A percentile compares a stretch with the other conserved stretches of the same genome.
Conservation (phyloP, 1,284 basidiomycete species). For the Amylostereum areolatum region DNA sequence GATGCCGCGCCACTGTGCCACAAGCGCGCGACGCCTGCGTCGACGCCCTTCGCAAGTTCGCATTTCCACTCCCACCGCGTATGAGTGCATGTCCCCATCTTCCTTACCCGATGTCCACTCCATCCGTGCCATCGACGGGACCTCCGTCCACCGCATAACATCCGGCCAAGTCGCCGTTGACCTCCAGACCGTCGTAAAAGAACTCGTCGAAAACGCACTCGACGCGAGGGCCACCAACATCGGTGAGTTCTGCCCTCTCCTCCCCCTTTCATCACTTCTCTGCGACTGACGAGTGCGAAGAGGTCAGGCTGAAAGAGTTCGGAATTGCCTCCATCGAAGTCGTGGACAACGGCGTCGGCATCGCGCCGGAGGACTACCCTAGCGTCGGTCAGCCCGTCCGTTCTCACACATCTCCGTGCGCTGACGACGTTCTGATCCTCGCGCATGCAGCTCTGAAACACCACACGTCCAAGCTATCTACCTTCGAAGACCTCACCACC, state of each 20-base stretch:
- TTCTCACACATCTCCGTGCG: neutral
- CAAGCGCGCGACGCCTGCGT: no score
- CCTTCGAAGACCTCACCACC: slow-evolving; percentile 69
- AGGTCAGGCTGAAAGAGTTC: slow-evolving; percentile 87
- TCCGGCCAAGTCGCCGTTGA: slow-evolving; percentile 95
- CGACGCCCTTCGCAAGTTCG: no score
- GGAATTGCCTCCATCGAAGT: slow-evolving; percentile 88
- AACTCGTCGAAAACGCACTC: slow-evolving; percentile 93
- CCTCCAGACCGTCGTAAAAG: slow-evolving; percentile 91
- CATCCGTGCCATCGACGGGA: slow-evolving; percentile 64
- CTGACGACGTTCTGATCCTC: slow-evolving; percentile 1
- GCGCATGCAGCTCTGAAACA: slow-evolving; percentile 79
- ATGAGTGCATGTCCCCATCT: no score
- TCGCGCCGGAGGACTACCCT: slow-evolving; percentile 72
- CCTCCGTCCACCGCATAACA: slow-evolving; percentile 81
- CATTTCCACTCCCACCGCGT: no score
- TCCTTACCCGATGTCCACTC: no score
- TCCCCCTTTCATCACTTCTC: neutral
- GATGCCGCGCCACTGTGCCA: no score
- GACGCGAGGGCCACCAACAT: slow-evolving; percentile 89
- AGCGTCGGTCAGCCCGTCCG: slow-evolving; percentile 56
- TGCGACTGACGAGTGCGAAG: slow-evolving; percentile 48
- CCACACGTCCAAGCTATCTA: slow-evolving; percentile 87
- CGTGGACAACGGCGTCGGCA: slow-evolving; percentile 89
- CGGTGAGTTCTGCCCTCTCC: slow-evolving; percentile 43